Percentiles rank a stretch among this genome's conserved stretches.
Conservation (phyloP, 2,329 filamentous ascomycete genomes). For the Trichoderma afroharzianum region DNA sequence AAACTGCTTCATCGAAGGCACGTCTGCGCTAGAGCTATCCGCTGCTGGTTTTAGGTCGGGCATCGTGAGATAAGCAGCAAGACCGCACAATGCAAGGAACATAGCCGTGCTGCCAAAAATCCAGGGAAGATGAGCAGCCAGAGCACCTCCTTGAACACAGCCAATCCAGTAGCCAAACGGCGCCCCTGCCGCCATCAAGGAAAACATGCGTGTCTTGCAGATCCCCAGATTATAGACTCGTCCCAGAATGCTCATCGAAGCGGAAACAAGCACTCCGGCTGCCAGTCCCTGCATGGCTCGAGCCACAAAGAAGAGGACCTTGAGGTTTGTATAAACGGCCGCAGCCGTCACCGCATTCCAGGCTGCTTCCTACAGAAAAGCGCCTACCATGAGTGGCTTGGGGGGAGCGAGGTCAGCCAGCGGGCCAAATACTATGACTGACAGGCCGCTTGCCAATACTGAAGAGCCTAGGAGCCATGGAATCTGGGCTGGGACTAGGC, state of each 20-base stretch:
- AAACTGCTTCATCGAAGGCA: background rate
- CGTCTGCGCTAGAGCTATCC: background rate
- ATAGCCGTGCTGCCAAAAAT: constrained; percentile 1
- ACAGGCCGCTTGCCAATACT: background rate
- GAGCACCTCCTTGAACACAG: background rate
- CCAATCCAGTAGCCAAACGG: constrained; percentile 6
- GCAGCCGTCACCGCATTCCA: background rate
- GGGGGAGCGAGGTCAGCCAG: background rate
- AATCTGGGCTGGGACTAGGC: background rate
- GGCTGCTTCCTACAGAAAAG: background rate
- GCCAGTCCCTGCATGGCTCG: constrained; percentile 7
- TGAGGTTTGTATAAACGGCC: background rate
- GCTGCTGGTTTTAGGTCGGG: background rate
- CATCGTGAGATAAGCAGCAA: background rate
- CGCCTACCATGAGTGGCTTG: background rate
- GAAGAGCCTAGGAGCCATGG: constrained; percentile 1
- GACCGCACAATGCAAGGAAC: background rate
- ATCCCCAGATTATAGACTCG: constrained; percentile 5
- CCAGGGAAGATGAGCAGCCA: background rate
- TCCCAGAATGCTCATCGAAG: constrained; percentile 7
- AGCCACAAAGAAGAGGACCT: constrained; percentile 5
- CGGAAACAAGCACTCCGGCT: background rate
- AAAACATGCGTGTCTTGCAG: constrained; percentile 1
- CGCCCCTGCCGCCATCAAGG: background rate
- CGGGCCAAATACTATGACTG: background rate